Evolutionary conservation across 164 flowering plant genomes (phyloP).

Genomic region (Dillenia turbinata): DNA sequence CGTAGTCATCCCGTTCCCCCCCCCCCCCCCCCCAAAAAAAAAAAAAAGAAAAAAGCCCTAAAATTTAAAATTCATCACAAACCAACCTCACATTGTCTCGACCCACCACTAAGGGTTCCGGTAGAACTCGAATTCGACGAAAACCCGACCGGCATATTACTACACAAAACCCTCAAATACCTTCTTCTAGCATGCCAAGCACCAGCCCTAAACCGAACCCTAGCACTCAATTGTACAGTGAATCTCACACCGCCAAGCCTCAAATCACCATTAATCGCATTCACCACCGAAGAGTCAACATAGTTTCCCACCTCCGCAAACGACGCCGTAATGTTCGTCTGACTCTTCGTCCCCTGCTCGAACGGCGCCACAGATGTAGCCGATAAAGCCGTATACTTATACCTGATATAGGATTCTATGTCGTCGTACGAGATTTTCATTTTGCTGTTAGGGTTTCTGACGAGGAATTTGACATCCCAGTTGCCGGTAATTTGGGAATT

Average conservation of each 20-base stretch:
- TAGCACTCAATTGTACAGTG: conserved; percentile 32
- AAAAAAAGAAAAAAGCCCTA: background rate
- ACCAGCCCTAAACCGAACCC: conserved; percentile 39
- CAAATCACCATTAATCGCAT: conserved; percentile 29
- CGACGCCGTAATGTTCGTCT: conserved; percentile 27
- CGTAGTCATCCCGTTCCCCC: too few species aligned
- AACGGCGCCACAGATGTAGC: conserved; percentile 49
- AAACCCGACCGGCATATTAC: conserved; percentile 29
- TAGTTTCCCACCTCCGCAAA: conserved; percentile 32
- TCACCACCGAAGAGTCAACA: conserved; percentile 14
- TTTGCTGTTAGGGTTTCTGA: conserved; percentile 66
- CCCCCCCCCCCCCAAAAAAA: too few species aligned
- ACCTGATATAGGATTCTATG: conserved; percentile 20
- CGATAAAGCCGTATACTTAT: conserved; percentile 14
- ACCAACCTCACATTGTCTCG: conserved; percentile 43
- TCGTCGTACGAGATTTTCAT: conserved; percentile 36
- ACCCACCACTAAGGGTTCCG: conserved; percentile 37
- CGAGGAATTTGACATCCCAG: conserved; percentile 33
- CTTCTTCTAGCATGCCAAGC: conserved; percentile 45
- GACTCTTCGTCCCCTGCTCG: conserved; percentile 31
- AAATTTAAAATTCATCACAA: conserved; percentile 21
- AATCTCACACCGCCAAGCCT: conserved; percentile 37
- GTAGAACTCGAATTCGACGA: conserved; percentile 13
- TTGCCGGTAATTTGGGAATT: conserved; percentile 23
- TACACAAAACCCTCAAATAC: conserved; percentile 41